These are phyloP conservation scores for Asterella californica DNA, from an alignment of 225 moss, liverwort and hornwort species.

Conservation along the genomic window DNA sequence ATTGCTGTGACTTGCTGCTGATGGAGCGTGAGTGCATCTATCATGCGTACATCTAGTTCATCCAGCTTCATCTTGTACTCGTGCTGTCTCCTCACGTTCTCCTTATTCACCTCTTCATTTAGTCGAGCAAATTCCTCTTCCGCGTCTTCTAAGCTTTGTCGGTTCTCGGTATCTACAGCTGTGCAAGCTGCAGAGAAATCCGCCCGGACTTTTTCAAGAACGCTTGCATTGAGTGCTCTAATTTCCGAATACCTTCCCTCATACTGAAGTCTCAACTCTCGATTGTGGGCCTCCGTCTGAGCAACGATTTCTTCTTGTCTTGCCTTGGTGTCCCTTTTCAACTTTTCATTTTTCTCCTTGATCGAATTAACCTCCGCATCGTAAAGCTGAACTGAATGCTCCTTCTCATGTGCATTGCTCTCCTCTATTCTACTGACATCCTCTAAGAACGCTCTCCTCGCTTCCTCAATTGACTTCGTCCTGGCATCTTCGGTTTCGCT, in stretches of 20 bases:
- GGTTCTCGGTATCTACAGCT: slow-evolving; percentile 25
- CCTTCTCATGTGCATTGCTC: slow-evolving; percentile 5
- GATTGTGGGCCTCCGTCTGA: slow-evolving; percentile 16
- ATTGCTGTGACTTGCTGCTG: slow-evolving; percentile 31
- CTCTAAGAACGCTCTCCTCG: slow-evolving; percentile 13
- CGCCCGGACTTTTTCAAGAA: slow-evolving; percentile 24
- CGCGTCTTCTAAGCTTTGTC: slow-evolving; percentile 25
- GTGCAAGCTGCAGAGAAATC: slow-evolving; percentile 29
- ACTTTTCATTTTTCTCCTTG: slow-evolving; percentile 25
- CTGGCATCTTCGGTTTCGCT: slow-evolving; percentile 18
- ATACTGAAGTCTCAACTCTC: slow-evolving; percentile 21
- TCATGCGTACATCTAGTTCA: slow-evolving; percentile 21
- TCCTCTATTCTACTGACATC: slow-evolving; percentile 29
- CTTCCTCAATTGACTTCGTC: slow-evolving; percentile 18
- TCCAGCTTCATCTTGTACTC: slow-evolving; percentile 15
- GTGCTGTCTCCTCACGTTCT: slow-evolving; percentile 26
- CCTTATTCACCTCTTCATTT: slow-evolving; percentile 24
- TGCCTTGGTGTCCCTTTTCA: slow-evolving; percentile 4
- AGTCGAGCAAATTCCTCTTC: slow-evolving; percentile 24
- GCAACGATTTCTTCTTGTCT: slow-evolving; percentile 23
- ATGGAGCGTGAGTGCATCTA: slow-evolving; percentile 25
- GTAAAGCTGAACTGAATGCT: slow-evolving; percentile 28
- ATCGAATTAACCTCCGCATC: slow-evolving; percentile 23
- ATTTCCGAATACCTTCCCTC: slow-evolving; percentile 26
- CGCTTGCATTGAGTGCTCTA: slow-evolving; percentile 18